Evolutionary conservation across 2,329 filamentous ascomycete genomes (phyloP).

Genomic region (Aspergillus awamori): DNA sequence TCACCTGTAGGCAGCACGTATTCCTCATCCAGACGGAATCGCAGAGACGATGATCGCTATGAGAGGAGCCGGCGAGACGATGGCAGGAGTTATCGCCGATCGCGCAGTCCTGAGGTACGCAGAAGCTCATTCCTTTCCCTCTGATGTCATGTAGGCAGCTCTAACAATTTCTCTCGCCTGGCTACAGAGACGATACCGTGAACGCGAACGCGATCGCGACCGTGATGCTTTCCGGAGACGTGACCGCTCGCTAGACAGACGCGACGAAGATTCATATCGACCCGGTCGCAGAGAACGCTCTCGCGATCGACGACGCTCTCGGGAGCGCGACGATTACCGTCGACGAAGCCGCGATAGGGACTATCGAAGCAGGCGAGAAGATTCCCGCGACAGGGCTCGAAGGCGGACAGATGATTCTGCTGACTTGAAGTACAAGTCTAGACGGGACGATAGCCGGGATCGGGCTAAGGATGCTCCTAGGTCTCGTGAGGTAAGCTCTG

Average conservation of each 20-base stretch:
- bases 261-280: slow-evolving; percentile 62
- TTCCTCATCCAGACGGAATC: slow-evolving; percentile 68
- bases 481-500: slow-evolving; percentile 57
- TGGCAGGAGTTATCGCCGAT: slow-evolving; percentile 49
- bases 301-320: slow-evolving; percentile 65
- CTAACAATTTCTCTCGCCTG: slow-evolving; percentile 17
- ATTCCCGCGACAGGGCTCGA: slow-evolving; percentile 67
- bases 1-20: slow-evolving; percentile 86
- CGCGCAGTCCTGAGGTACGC: slow-evolving; percentile 53
- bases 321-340: slow-evolving; percentile 59
- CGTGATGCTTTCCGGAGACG: slow-evolving; percentile 64
- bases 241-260: slow-evolving; percentile 66
- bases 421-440: slow-evolving; percentile 69
- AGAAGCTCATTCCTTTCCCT: too few relatives aligned
- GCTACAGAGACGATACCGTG: slow-evolving; percentile 56
- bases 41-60: slow-evolving; percentile 57
- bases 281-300: slow-evolving; percentile 64
- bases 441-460: slow-evolving; percentile 66
- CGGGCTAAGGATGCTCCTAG: slow-evolving; percentile 56
- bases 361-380: slow-evolving; percentile 70
- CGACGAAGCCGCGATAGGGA: slow-evolving; percentile 70
- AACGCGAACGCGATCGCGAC: slow-evolving; percentile 58
- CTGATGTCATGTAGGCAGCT: background rate
- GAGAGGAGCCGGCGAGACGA: slow-evolving; percentile 57
- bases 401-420: slow-evolving; percentile 69